Evolutionary conservation across 768 basidiomycete genomes (phyloP), one percentile per base, ranked within the genome.

Genomic region (Boletus eberwhitei): DNA sequence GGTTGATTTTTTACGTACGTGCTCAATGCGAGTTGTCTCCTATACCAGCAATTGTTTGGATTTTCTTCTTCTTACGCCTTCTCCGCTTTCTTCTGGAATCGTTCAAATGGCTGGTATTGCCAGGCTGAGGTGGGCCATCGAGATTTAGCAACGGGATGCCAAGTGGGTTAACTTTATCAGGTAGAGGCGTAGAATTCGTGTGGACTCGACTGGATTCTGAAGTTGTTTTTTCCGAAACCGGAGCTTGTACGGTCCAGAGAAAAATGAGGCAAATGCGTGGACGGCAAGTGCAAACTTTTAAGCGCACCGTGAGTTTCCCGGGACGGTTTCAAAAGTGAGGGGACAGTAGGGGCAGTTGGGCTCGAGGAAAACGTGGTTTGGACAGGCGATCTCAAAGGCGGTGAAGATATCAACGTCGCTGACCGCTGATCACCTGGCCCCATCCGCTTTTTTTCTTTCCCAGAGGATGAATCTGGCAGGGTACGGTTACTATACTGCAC

Each of bases 81-180:
- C 71, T 80, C 8, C 80, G 75, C 58, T 75, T 86, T 73, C 80
- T 85, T 64, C 79, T 85, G 34, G 76, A 68, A 58, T 63, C 71
- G 34, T 56, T 57, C 56, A 46, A 42, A 54, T 54, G 48, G 43
- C 37, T 53, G 22, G 46, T 38, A 49, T 59, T 52, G 40, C 59
- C 70, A 57, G 53, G 34, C 26, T 48, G 44, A 45, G 75, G 79
- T 24, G 79, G 79, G 2, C 82, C 82, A 38, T 68, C 70, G 12
- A 87, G 74, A 61, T 87, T 87, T 26, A 88, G 70, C 19, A 87
- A 56, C 14, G 82, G 79, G 4, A 73, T 54, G 47, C 73, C 50
- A 45, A 56, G 43, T 35, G 29, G 48, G 26, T 57, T 57, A 36
- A 44, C 53, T 59, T 44, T 57, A 41, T 59, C 62, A 52, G 56